A percentile compares a stretch with the other conserved stretches of the same genome.
Conservation (phyloP, 352 stramenopile species). For the Phytopythium oedochilum region DNA sequence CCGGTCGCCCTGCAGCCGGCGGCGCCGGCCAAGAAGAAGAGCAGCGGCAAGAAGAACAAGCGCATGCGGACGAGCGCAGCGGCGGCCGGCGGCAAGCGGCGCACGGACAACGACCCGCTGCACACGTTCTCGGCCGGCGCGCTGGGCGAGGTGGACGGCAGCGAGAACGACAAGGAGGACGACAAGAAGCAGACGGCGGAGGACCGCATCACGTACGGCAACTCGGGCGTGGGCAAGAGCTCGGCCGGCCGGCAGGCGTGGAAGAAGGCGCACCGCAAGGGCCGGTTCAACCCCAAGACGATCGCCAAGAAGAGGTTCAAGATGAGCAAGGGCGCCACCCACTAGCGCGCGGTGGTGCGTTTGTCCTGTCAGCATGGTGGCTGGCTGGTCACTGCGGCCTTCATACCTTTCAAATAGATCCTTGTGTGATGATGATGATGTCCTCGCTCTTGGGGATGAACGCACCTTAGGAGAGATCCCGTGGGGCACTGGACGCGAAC, state of each 20-base stretch:
- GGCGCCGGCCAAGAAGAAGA: constrained; percentile 73
- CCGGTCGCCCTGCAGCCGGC: constrained; percentile 92
- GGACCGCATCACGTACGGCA: constrained; percentile 87
- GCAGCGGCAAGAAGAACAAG: constrained; percentile 83
- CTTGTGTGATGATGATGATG: neutral
- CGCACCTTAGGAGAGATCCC: constrained; percentile 17
- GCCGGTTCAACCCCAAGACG: constrained; percentile 91
- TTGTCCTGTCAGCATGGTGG: no score
- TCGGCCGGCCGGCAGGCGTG: constrained; percentile 93
- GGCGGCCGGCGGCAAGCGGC: constrained; percentile 70
- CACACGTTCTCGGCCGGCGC: constrained; percentile 90
- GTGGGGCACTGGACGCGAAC: constrained; percentile 41
- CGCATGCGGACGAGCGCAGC: constrained; percentile 33
- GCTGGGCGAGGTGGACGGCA: constrained; percentile 39
- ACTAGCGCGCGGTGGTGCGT: constrained; percentile 42
- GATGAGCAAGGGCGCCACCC: constrained; percentile 50
- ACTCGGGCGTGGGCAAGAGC: constrained; percentile 90
- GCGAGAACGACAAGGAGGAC: constrained; percentile 25
- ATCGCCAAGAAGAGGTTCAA: constrained; percentile 86
- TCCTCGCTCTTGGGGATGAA: neutral
- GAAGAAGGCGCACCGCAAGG: constrained; percentile 87
- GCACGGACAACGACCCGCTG: constrained; percentile 96
- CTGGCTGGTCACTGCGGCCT: no score
- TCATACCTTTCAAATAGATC: constrained; percentile 33
- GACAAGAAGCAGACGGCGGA: constrained; percentile 62